These are phyloP conservation scores for Coemansia sp. DNA, from an alignment of 192 early-diverging fungal species.

Conservation along the genomic window DNA sequence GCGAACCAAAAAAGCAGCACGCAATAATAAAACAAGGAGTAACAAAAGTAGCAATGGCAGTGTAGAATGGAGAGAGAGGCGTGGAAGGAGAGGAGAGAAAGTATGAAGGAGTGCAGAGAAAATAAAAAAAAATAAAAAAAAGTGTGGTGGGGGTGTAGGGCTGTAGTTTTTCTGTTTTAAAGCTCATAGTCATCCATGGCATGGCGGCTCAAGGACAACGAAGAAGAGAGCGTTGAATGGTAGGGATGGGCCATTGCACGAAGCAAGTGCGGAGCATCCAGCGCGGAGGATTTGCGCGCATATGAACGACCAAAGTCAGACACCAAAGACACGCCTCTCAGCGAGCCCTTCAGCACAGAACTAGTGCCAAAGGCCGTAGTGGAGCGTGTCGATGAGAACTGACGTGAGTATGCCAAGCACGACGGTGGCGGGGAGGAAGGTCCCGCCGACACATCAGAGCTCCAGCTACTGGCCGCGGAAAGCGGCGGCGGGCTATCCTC, in stretches of 20 bases:
- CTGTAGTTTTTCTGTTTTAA: slow-evolving; percentile 4
- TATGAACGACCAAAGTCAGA: slow-evolving; percentile 19
- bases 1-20: not conserved
- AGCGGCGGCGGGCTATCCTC: slow-evolving; percentile 32
- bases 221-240: slow-evolving; percentile 9
- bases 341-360: slow-evolving; percentile 10
- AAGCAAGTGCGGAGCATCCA: slow-evolving; percentile 22
- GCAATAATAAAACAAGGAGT: slow-evolving; percentile 6
- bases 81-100: not conserved
- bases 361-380: slow-evolving; percentile 17
- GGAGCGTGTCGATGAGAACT: slow-evolving; percentile 45
- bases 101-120: not conserved
- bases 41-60: slow-evolving; percentile 1
- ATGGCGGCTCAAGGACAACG: slow-evolving; percentile 33
- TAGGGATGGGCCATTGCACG: slow-evolving; percentile 32
- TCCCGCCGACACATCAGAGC: slow-evolving; percentile 24
- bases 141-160: not conserved
- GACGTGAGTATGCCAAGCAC: slow-evolving; percentile 29
- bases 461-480: slow-evolving; percentile 38
- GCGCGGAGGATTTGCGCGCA: slow-evolving; percentile 26
- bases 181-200: slow-evolving; percentile 42
- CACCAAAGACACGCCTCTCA: slow-evolving; percentile 6
- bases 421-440: slow-evolving; percentile 8
- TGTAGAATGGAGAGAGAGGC: not conserved
- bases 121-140: too few species aligned